Conservation (phyloP, 208 protist species). For the Leishmania guyanensis region DNA sequence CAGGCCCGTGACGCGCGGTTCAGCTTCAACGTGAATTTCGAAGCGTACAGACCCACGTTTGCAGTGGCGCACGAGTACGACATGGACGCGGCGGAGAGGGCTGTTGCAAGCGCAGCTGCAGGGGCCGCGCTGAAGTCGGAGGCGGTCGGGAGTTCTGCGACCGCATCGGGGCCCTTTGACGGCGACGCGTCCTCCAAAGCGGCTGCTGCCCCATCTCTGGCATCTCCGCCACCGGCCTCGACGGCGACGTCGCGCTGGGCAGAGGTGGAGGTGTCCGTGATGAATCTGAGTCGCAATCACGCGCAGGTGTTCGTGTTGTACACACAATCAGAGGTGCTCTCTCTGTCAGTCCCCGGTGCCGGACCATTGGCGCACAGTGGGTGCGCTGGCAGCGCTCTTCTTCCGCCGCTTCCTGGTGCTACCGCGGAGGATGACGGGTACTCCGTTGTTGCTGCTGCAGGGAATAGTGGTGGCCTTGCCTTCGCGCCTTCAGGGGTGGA, state of each 20-base stretch:
- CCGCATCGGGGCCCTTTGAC: neutral
- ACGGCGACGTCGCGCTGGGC: conserved; percentile 18
- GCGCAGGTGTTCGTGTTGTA: conserved; percentile 38
- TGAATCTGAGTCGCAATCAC: conserved; percentile 28
- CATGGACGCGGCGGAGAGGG: conserved; percentile 22
- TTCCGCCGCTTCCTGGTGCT: conserved; percentile 2
- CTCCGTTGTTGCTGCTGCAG: neutral
- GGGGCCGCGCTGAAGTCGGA: conserved; percentile 3
- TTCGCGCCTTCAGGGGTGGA: conserved; percentile 11
- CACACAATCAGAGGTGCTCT: conserved; percentile 44
- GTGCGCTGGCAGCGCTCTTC: conserved; percentile 12
- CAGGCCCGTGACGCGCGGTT: conserved; percentile 81
- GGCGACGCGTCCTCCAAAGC: conserved; percentile 1
- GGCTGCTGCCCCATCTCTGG: conserved; percentile 10
- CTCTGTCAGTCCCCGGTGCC: conserved; percentile 13
- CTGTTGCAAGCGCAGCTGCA: neutral
- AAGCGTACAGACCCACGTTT: conserved; percentile 70
- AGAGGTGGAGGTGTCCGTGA: conserved; percentile 25
- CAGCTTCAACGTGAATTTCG: conserved; percentile 66
- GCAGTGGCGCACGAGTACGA: conserved; percentile 45
- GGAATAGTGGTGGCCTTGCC: neutral
- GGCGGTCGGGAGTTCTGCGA: neutral
- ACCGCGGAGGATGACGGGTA: conserved; percentile 9
- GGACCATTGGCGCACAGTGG: neutral
- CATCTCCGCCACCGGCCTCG: neutral